phyloP scores from a whole-genome alignment of 208 protist genomes.

The Cochliopodium minus region DNA sequence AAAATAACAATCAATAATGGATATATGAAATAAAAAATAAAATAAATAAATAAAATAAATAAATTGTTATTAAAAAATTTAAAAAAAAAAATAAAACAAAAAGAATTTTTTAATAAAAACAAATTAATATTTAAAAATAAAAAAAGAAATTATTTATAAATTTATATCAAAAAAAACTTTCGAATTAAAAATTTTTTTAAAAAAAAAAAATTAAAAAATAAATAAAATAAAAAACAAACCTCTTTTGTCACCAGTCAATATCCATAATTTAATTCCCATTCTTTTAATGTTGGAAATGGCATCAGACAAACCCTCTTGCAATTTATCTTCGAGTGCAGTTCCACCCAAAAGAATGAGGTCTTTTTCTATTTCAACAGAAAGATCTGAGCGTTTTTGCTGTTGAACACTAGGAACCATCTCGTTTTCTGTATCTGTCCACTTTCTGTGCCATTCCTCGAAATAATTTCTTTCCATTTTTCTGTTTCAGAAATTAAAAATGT shows the following conservation, averaged over 20 bases:
- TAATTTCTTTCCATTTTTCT: slow-evolving; percentile 25
- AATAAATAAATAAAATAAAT: too few species aligned
- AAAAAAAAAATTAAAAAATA: too few species aligned
- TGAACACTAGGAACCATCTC: slow-evolving; percentile 28
- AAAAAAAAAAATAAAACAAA: too few species aligned
- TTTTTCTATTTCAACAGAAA: slow-evolving; percentile 25
- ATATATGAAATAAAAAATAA: too few species aligned
- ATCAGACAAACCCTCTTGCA: slow-evolving; percentile 43
- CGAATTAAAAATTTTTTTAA: too few species aligned
- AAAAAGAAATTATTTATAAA: too few species aligned
- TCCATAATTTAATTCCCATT: slow-evolving; percentile 50
- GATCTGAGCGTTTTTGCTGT: not conserved
- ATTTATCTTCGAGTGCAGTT: slow-evolving; percentile 56
- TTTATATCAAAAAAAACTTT: too few species aligned
- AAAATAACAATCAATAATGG: too few species aligned
- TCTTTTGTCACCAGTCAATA: slow-evolving; percentile 65
- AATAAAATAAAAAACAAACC: too few species aligned
- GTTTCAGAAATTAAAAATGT: not conserved
- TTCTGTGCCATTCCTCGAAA: slow-evolving; percentile 25
- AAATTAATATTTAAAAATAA: too few species aligned
- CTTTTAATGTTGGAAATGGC: slow-evolving; percentile 26
- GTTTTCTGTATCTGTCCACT: slow-evolving; percentile 31
- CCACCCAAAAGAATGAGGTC: slow-evolving; percentile 29
- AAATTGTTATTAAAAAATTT: too few species aligned
- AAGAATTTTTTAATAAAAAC: too few species aligned